Evolutionary conservation across 768 basidiomycete genomes (phyloP).

Genomic region (Pisolithus microcarpus): DNA sequence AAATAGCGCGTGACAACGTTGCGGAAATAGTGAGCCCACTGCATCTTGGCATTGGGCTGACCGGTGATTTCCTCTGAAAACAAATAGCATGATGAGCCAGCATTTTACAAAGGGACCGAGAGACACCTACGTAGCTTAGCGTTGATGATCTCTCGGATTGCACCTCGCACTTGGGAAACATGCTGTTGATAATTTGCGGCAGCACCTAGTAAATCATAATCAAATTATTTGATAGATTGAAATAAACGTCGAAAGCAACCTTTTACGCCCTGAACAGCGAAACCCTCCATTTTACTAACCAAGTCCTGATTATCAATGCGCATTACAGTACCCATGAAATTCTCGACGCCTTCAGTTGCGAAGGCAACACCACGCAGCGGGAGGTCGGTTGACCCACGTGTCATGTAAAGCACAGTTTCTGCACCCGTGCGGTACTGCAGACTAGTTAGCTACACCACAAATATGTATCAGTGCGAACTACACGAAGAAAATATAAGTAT

Average conservation of each 20-base stretch:
- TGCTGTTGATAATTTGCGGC: slow-evolving; percentile 1
- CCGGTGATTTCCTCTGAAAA: background rate
- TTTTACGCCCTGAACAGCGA: slow-evolving; percentile 7
- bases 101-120: background rate
- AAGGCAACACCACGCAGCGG: background rate
- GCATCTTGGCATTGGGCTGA: background rate
- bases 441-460: too few relatives aligned
- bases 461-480: background rate
- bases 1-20: background rate
- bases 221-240: too few relatives aligned
- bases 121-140: background rate
- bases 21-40: background rate
- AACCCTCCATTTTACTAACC: slow-evolving; percentile 8
- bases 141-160: background rate
- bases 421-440: background rate
- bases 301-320: slow-evolving; percentile 4
- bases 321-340: slow-evolving; percentile 7
- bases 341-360: background rate
- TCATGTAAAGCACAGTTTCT: slow-evolving; percentile 1
- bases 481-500: background rate
- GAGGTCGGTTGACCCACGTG: slow-evolving; percentile 2
- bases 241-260: background rate
- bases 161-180: background rate
- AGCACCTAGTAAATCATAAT: too few relatives aligned
- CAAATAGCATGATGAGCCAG: background rate